Conservation (phyloP, 129 eudicot genomes). For the Lactuca sativa region DNA sequence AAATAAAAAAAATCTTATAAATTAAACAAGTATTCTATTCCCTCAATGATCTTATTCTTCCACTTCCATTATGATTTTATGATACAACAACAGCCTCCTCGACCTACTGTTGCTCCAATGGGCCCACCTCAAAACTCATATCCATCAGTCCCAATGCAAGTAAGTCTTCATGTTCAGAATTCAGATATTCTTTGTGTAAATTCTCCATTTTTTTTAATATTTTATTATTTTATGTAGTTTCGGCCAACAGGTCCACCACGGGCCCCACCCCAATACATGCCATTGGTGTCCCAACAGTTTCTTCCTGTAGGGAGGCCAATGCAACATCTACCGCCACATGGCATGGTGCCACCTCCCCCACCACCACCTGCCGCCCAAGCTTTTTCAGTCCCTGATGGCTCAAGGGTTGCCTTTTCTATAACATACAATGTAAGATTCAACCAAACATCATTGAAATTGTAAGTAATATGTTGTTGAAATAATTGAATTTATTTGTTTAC, state of each 20-base stretch:
- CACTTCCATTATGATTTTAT: neutral
- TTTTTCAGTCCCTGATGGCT: slow-evolving; percentile 64
- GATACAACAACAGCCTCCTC: slow-evolving; percentile 44
- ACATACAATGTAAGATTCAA: slow-evolving; percentile 46
- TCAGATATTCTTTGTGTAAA: neutral
- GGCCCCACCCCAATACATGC: slow-evolving; percentile 54
- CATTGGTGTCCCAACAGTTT: slow-evolving; percentile 68
- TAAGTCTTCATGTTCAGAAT: slow-evolving; percentile 26
- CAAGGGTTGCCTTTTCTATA: slow-evolving; percentile 48
- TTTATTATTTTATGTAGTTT: slow-evolving; percentile 44
- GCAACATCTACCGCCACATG: slow-evolving; percentile 50
- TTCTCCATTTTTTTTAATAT: neutral
- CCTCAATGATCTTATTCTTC: slow-evolving; percentile 7
- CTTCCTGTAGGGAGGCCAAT: slow-evolving; percentile 53
- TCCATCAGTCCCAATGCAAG: slow-evolving; percentile 72
- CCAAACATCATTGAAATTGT: slow-evolving; percentile 2
- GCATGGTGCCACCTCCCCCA: slow-evolving; percentile 39
- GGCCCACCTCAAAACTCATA: slow-evolving; percentile 64
- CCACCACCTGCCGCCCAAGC: slow-evolving; percentile 45
- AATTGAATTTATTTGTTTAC: slow-evolving; percentile 10
- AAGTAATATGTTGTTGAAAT: neutral
- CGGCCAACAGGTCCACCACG: slow-evolving; percentile 61
- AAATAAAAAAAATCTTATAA: too few species aligned
- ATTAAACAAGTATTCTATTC: too few species aligned
- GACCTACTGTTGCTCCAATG: slow-evolving; percentile 53